phyloP scores from a whole-genome alignment of 2,329 filamentous ascomycete species.

The Stemphylium beticola region DNA sequence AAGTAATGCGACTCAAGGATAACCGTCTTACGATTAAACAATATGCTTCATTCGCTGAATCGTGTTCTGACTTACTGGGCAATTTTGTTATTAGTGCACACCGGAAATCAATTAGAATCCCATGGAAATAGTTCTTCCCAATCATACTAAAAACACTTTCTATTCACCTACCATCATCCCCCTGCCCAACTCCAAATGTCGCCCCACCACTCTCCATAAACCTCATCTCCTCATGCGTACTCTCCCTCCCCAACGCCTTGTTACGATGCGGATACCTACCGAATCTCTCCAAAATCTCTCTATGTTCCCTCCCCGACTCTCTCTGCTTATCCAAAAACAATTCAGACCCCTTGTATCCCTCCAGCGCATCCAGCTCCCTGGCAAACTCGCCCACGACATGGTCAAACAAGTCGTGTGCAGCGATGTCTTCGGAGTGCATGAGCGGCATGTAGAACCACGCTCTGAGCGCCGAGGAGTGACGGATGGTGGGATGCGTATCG shows the following conservation, averaged over 20 bases:
- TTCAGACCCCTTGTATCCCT: slow-evolving; percentile 37
- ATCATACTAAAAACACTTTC: background rate
- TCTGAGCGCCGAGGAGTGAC: slow-evolving; percentile 48
- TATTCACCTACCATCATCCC: background rate
- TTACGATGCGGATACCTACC: slow-evolving; percentile 68
- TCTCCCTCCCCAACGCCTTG: slow-evolving; percentile 55
- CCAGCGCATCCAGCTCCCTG: slow-evolving; percentile 39
- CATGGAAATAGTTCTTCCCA: background rate
- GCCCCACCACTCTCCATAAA: slow-evolving; percentile 57
- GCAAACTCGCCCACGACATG: slow-evolving; percentile 42
- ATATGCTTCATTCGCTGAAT: too few relatives aligned
- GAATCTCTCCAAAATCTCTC: slow-evolving; percentile 59
- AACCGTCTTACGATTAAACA: too few relatives aligned
- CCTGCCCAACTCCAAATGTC: slow-evolving; percentile 48
- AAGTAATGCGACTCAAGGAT: too few relatives aligned
- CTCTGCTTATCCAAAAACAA: slow-evolving; percentile 39
- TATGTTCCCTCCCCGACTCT: slow-evolving; percentile 56
- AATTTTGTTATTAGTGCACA: too few relatives aligned
- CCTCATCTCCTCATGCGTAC: slow-evolving; percentile 57
- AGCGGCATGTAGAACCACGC: slow-evolving; percentile 67
- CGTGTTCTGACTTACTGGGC: too few relatives aligned
- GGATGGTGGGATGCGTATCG: slow-evolving; percentile 40
- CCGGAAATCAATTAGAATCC: too few relatives aligned
- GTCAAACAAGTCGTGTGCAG: slow-evolving; percentile 52
- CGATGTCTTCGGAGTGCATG: slow-evolving; percentile 63